A percentile compares a stretch with the other conserved stretches of the same genome.
Conservation (phyloP, 306 rosid species). For the Cucumis sativus region DNA sequence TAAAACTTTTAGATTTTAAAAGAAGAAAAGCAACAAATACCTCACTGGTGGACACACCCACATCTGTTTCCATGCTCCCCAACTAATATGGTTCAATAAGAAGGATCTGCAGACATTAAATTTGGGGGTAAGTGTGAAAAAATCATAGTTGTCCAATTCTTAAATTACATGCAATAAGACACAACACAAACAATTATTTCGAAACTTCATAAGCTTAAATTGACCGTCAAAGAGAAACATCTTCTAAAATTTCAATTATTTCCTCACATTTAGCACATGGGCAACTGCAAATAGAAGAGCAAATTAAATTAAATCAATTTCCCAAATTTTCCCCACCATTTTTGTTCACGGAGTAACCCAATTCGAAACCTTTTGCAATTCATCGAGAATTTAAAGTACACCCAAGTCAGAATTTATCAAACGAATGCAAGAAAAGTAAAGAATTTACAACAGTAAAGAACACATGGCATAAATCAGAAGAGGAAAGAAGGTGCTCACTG, state of each 20-base stretch:
- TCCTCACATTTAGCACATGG: background rate
- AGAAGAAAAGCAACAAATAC: background rate
- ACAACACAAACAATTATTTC: background rate
- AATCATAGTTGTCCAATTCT: background rate
- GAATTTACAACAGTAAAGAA: background rate
- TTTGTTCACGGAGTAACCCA: background rate
- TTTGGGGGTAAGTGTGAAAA: background rate
- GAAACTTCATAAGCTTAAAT: background rate
- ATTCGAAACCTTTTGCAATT: background rate
- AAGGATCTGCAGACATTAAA: slow-evolving; percentile 3
- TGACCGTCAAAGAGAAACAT: background rate
- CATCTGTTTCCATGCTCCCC: slow-evolving; percentile 4
- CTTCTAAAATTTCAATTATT: background rate
- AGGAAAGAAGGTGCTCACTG: background rate
- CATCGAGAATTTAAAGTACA: background rate
- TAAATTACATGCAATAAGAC: background rate
- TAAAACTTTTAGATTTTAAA: background rate
- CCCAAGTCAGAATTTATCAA: background rate
- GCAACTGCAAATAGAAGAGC: background rate
- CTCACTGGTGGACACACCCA: slow-evolving; percentile 7
- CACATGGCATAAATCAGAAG: background rate
- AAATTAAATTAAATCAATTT: background rate
- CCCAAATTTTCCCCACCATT: background rate
- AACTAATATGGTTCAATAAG: background rate
- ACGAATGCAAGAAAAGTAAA: background rate